Conservation (phyloP, 2,329 filamentous ascomycete species). For the Aaosphaeria pasadenensis region DNA sequence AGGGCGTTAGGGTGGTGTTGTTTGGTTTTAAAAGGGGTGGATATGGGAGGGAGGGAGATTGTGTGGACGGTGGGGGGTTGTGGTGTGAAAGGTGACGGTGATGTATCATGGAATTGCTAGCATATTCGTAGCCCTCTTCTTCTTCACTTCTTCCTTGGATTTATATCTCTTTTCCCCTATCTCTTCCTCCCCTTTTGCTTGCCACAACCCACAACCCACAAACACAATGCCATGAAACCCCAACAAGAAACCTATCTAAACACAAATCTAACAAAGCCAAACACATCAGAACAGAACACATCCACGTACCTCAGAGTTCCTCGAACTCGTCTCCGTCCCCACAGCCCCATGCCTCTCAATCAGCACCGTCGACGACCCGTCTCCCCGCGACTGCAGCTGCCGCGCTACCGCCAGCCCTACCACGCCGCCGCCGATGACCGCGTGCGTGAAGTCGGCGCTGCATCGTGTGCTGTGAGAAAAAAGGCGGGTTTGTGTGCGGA, state of each 20-base stretch:
- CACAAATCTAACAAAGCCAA: no score
- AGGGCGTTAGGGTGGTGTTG: background rate
- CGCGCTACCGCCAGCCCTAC: constrained; percentile 80
- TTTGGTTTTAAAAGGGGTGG: background rate
- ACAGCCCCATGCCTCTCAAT: constrained; percentile 74
- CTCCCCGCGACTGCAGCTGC: constrained; percentile 58
- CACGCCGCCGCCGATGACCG: constrained; percentile 67
- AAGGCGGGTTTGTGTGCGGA: background rate
- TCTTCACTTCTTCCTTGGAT: no score
- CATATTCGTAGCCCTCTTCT: no score
- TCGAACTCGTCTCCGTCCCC: constrained; percentile 82
- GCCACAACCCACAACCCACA: no score
- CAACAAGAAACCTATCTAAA: no score
- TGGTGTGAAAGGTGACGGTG: no score
- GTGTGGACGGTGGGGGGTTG: no score
- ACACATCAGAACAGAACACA: background rate
- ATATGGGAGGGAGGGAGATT: background rate
- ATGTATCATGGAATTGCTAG: no score
- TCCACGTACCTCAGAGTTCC: constrained; percentile 72
- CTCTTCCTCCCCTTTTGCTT: no score
- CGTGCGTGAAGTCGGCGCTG: constrained; percentile 61
- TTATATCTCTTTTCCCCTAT: no score
- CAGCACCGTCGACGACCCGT: constrained; percentile 66
- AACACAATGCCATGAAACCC: no score
- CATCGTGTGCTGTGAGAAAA: constrained; percentile 27